A percentile compares a stretch with the other conserved stretches of the same genome.
These are phyloP conservation scores for Xylariaceae sp. DNA, from an alignment of 2,329 filamentous ascomycete species.

Conservation along the genomic window DNA sequence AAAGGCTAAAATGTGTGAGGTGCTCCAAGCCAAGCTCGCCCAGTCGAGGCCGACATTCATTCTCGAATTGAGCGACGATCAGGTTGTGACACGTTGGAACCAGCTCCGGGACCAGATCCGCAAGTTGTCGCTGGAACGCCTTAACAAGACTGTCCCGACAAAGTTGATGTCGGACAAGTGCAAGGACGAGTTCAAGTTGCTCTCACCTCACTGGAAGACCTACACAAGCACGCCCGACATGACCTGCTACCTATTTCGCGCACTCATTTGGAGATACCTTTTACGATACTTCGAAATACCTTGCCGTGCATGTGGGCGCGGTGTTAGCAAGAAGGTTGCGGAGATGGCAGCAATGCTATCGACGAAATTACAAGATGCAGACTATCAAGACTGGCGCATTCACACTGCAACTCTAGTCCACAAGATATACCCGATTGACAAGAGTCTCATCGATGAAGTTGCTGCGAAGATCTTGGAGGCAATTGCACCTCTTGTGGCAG, in stretches of 20 bases:
- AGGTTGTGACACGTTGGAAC: slow-evolving; percentile 32
- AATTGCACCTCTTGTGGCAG: slow-evolving; percentile 28
- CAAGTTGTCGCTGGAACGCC: slow-evolving; percentile 30
- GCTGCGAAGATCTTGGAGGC: slow-evolving; percentile 30
- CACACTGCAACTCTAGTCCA: slow-evolving; percentile 35
- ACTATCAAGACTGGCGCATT: slow-evolving; percentile 35
- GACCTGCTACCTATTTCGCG: slow-evolving; percentile 38
- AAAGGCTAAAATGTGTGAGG: slow-evolving; percentile 30
- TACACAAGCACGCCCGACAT: slow-evolving; percentile 33
- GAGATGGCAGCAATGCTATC: slow-evolving; percentile 25
- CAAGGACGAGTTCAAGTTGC: slow-evolving; percentile 32
- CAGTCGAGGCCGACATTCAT: neutral
- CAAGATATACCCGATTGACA: slow-evolving; percentile 29
- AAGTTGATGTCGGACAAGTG: slow-evolving; percentile 27
- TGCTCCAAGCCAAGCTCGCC: slow-evolving; percentile 22
- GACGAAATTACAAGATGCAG: slow-evolving; percentile 21
- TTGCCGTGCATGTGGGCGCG: slow-evolving; percentile 36
- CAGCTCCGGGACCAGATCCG: slow-evolving; percentile 33
- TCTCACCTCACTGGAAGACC: slow-evolving; percentile 38
- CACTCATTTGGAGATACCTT: slow-evolving; percentile 42
- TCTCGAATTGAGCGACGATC: slow-evolving; percentile 29
- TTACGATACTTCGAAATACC: slow-evolving; percentile 33
- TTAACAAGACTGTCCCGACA: slow-evolving; percentile 28
- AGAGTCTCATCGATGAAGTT: slow-evolving; percentile 22
- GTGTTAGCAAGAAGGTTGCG: slow-evolving; percentile 26